A percentile compares a stretch with the other conserved stretches of the same genome.
phyloP scores from a whole-genome alignment of 2,329 filamentous ascomycete genomes.

The Phaeosphaeriaceae sp. region DNA sequence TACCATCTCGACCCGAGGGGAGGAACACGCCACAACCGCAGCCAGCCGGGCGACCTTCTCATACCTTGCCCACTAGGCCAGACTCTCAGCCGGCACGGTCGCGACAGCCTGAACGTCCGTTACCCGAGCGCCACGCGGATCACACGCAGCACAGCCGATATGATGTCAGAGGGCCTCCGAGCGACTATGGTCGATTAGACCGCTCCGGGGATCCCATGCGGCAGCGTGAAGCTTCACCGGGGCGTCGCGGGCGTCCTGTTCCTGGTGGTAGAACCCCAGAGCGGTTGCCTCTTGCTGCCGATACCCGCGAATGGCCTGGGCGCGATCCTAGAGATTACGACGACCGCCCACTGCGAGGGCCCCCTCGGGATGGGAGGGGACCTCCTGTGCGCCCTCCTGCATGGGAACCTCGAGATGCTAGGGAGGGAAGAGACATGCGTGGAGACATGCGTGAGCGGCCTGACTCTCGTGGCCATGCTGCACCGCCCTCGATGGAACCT shows the following conservation, averaged over 20 bases:
- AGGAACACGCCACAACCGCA: slow-evolving; percentile 38
- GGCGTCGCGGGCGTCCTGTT: slow-evolving; percentile 41
- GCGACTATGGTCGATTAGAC: slow-evolving; percentile 55
- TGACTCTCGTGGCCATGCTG: slow-evolving; percentile 36
- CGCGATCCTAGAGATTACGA: slow-evolving; percentile 46
- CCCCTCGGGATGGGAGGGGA: slow-evolving; percentile 39
- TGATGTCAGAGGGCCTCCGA: slow-evolving; percentile 43
- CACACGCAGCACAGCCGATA: slow-evolving; percentile 37
- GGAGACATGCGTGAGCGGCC: slow-evolving; percentile 39
- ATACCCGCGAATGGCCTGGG: slow-evolving; percentile 42
- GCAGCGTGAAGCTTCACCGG: slow-evolving; percentile 51
- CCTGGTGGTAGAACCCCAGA: slow-evolving; percentile 48
- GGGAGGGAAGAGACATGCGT: slow-evolving; percentile 38
- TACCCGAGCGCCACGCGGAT: slow-evolving; percentile 38
- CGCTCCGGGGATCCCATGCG: slow-evolving; percentile 47
- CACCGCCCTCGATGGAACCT: slow-evolving; percentile 22
- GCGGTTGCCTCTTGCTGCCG: slow-evolving; percentile 22
- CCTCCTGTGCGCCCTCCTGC: slow-evolving; percentile 28
- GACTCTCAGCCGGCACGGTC: slow-evolving; percentile 62
- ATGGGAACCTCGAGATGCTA: slow-evolving; percentile 37
- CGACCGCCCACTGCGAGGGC: slow-evolving; percentile 43
- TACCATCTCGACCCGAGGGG: slow-evolving; percentile 42
- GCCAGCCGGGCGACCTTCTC: slow-evolving; percentile 38
- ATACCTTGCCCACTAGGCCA: slow-evolving; percentile 63
- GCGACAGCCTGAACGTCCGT: slow-evolving; percentile 39